phyloP scores from a whole-genome alignment of 768 basidiomycete genomes.

The Leccinum imitatum region DNA sequence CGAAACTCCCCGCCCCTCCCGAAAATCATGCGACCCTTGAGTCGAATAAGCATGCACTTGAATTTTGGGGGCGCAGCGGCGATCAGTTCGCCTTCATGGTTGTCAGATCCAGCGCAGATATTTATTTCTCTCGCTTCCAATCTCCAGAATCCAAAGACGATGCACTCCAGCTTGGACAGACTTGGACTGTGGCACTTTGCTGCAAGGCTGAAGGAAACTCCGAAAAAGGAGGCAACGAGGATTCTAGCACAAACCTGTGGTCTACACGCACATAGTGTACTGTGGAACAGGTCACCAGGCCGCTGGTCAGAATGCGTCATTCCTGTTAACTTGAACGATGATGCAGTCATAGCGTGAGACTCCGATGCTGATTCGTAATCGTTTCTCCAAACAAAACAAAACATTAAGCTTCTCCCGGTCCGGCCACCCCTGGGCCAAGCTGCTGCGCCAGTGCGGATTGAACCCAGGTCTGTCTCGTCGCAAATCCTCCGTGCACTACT shows the following conservation, averaged over 20 bases:
- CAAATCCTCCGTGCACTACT: neutral
- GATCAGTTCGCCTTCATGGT: neutral
- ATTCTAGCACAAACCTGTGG: neutral
- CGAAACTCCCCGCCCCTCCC: neutral
- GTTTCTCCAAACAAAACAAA: neutral
- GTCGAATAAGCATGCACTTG: neutral
- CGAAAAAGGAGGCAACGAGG: neutral
- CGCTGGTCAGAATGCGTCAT: neutral
- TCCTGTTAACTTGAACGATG: neutral
- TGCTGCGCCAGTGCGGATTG: neutral
- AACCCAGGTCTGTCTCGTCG: neutral
- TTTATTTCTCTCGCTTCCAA: neutral
- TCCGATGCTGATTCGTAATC: neutral
- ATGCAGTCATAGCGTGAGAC: neutral
- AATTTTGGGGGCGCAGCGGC: neutral
- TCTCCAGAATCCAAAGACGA: neutral
- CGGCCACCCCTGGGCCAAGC: neutral
- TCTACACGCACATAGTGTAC: neutral
- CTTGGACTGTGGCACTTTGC: neutral
- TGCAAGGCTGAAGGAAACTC: neutral
- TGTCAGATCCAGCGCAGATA: neutral
- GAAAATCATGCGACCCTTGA: neutral
- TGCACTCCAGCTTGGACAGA: no score
- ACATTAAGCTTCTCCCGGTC: neutral
- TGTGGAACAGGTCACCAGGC: neutral